These are phyloP conservation scores for Stephania cephalantha DNA, from an alignment of 164 flowering plant genomes.

Conservation along the genomic window DNA sequence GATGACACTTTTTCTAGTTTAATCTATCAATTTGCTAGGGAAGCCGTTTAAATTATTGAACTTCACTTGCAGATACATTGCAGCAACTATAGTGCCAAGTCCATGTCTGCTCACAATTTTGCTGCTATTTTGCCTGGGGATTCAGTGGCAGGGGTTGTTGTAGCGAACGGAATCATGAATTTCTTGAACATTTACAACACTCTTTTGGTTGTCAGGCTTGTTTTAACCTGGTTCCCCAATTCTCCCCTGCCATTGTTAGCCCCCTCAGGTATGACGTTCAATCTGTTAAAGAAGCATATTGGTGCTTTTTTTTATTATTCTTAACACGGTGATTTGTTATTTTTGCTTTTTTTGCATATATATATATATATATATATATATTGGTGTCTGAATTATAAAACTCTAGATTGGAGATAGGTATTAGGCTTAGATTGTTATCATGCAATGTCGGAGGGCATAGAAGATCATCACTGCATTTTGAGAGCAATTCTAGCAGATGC, in stretches of 20 bases:
- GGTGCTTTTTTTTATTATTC: neutral
- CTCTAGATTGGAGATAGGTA: neutral
- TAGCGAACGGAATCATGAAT: constrained; percentile 65
- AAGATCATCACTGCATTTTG: too few relatives aligned
- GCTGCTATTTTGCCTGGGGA: constrained; percentile 93
- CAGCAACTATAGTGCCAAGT: constrained; percentile 28
- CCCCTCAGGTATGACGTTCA: constrained; percentile 66
- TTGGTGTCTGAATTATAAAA: too few relatives aligned
- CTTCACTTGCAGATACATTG: constrained; percentile 36
- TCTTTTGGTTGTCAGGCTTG: constrained; percentile 73
- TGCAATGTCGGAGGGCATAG: too few relatives aligned
- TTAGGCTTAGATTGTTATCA: too few relatives aligned
- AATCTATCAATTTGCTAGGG: neutral
- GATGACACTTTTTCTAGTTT: neutral
- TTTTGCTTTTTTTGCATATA: neutral
- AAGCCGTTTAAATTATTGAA: neutral
- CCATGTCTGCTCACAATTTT: constrained; percentile 47
- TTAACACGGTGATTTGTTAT: neutral
- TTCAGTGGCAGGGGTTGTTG: constrained; percentile 90
- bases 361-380: too few relatives aligned
- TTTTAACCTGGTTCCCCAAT: constrained; percentile 95
- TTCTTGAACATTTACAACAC: constrained; percentile 87
- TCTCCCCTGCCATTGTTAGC: constrained; percentile 86
- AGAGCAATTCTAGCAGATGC: too few relatives aligned
- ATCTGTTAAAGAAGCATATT: neutral